Conservation (phyloP, 805 yeast species). For the Metschnikowia baotianmanensis region DNA sequence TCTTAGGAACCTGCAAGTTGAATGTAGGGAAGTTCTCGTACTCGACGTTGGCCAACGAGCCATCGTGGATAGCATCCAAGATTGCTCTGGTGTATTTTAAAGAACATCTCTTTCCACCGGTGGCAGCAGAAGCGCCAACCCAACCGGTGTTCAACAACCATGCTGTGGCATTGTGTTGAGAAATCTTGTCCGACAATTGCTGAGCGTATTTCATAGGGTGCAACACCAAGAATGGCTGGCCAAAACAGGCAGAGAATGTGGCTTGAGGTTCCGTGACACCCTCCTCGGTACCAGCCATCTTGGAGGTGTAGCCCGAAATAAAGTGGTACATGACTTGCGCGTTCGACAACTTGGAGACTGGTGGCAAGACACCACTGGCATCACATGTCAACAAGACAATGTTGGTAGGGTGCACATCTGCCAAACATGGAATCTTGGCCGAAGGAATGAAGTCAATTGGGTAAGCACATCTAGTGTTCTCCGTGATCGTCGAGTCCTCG, state of each 20-base stretch:
- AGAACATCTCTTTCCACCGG: conserved; percentile 97
- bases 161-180: conserved; percentile 84
- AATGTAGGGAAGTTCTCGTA: conserved; percentile 84
- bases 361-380: conserved; percentile 97
- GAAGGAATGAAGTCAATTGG: conserved; percentile 96
- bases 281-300: conserved; percentile 99
- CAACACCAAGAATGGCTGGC: conserved; percentile 96
- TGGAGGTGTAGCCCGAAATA: conserved; percentile 97
- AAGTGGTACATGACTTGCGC: conserved; percentile 99
- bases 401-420: conserved; percentile 88
- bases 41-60: conserved; percentile 74
- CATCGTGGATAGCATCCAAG: conserved; percentile 90
- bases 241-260: conserved; percentile 97
- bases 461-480: conserved; percentile 97
- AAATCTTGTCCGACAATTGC: conserved; percentile 91
- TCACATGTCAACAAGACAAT: conserved; percentile 93
- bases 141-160: conserved; percentile 98
- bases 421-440: conserved; percentile 92
- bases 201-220: conserved; percentile 98
- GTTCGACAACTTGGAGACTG: conserved; percentile 88
- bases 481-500: conserved; percentile 78
- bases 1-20: conserved; percentile 82
- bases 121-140: conserved; percentile 90
- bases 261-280: conserved; percentile 99
- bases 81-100: conserved; percentile 97